Evolutionary conservation across 345 rosid species (phyloP).

Genomic region (Rhizophora mangle): DNA sequence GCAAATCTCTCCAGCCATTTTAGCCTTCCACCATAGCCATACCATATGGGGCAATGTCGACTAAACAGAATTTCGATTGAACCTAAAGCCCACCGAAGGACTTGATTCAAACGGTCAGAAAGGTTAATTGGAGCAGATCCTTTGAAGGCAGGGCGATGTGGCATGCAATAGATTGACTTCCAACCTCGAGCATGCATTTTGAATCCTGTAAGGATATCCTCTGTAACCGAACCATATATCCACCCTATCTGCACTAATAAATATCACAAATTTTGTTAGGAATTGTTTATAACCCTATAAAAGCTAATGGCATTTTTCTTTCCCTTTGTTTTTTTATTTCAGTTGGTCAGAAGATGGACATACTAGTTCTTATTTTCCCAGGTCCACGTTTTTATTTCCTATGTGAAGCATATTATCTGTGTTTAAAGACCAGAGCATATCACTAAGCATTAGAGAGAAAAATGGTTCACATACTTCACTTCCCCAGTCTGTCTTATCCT

Average conservation of each 20-base stretch:
- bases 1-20: conserved; percentile 38
- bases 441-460: not conserved
- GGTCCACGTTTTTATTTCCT: not conserved
- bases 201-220: conserved; percentile 42
- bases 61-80: conserved; percentile 43
- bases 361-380: not conserved
- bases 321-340: too few species aligned
- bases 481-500: conserved; percentile 50
- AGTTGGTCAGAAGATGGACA: not conserved
- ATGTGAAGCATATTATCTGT: not conserved
- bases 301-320: not conserved
- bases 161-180: conserved; percentile 51
- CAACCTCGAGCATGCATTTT: conserved; percentile 45
- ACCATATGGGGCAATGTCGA: conserved; percentile 46
- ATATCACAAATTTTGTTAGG: not conserved
- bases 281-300: not conserved
- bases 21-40: conserved; percentile 34
- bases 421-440: not conserved
- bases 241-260: conserved; percentile 36
- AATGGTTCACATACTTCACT: conserved; percentile 26
- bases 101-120: conserved; percentile 45
- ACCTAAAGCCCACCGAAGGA: conserved; percentile 48
- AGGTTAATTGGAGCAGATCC: conserved; percentile 48
- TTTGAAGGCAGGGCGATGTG: conserved; percentile 35
- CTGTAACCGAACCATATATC: conserved; percentile 48